phyloP scores from a whole-genome alignment of 148 eudicot species.

The Hydrangea macrophylla region DNA sequence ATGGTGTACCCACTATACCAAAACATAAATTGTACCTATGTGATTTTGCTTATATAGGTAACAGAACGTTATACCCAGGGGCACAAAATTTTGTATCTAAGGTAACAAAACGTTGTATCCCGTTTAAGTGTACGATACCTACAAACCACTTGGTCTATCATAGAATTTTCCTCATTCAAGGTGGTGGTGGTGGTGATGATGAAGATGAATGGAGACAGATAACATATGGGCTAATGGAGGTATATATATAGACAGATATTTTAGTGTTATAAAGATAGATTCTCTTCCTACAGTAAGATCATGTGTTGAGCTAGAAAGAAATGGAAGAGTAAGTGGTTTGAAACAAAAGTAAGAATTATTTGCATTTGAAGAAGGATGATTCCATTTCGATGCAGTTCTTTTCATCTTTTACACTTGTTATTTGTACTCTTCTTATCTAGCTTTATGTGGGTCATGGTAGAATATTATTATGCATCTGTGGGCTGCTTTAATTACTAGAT shows the following conservation, averaged over 20 bases:
- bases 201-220: background rate
- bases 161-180: no score
- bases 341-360: constrained; percentile 24
- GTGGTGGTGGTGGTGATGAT: background rate
- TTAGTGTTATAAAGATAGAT: background rate
- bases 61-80: no score
- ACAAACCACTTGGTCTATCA: no score
- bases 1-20: no score
- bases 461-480: constrained; percentile 6
- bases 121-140: no score
- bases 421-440: background rate
- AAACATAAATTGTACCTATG: no score
- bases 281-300: background rate
- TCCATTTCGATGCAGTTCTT: constrained; percentile 19
- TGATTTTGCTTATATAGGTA: no score
- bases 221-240: constrained; percentile 6
- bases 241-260: background rate
- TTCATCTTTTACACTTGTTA: constrained; percentile 4
- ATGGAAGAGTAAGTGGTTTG: constrained; percentile 12
- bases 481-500: background rate
- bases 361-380: constrained; percentile 14
- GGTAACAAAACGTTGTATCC: no score
- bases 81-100: no score
- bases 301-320: background rate
- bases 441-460: constrained; percentile 1